Percentiles rank a stretch among this genome's conserved stretches.
phyloP scores from a whole-genome alignment of 495 filamentous ascomycete species.

The Achaetomiella virescens region DNA sequence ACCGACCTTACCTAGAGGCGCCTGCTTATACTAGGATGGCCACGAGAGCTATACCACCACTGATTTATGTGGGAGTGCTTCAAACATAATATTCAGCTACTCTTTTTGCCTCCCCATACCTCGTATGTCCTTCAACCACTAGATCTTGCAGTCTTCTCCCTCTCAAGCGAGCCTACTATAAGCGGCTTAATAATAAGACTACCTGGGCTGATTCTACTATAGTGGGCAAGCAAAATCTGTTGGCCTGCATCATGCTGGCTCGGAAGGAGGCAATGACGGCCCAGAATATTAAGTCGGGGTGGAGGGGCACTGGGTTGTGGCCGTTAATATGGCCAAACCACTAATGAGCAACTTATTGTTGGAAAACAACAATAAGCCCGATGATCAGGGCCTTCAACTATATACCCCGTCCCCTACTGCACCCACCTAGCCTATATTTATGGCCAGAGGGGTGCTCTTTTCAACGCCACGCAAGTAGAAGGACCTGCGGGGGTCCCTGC shows the following conservation, averaged over 20 bases:
- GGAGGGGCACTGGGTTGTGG: not conserved
- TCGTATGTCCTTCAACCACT: slow-evolving; percentile 24
- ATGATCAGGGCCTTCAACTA: not conserved
- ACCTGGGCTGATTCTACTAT: not conserved
- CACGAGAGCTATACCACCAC: slow-evolving; percentile 18
- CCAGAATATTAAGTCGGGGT: not conserved
- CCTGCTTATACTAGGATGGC: too few species aligned
- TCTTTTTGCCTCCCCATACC: slow-evolving; percentile 12
- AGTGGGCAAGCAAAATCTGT: not conserved
- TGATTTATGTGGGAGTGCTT: slow-evolving; percentile 9
- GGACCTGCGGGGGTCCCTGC: not conserved
- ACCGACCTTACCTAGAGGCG: too few species aligned
- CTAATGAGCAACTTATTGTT: not conserved
- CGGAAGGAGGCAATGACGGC: not conserved
- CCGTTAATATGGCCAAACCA: not conserved
- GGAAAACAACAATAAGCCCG: not conserved
- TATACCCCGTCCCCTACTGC: not conserved
- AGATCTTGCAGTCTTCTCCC: slow-evolving; percentile 4
- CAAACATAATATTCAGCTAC: not conserved
- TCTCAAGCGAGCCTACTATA: too few species aligned
- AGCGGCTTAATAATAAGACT: not conserved
- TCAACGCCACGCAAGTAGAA: not conserved
- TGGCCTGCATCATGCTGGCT: not conserved
- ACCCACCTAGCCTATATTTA: not conserved
- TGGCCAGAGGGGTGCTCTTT: not conserved